phyloP scores from a whole-genome alignment of 352 stramenopile species.

The Globisporangium viniferum region DNA sequence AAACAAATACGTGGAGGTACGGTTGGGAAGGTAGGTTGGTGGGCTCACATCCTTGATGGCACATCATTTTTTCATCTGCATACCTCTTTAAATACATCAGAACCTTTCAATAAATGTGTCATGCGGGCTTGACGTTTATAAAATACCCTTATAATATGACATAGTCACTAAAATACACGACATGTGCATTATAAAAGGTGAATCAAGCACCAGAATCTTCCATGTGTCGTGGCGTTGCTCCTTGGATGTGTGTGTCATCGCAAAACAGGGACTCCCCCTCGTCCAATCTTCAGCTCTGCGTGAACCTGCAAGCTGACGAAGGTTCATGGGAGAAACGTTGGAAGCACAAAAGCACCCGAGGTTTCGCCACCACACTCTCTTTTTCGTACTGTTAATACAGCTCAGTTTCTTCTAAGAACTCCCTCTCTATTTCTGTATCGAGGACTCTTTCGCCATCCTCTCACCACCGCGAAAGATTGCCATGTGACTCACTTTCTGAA shows the following conservation, averaged over 20 bases:
- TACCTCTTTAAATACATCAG: neutral
- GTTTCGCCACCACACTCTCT: too few relatives aligned
- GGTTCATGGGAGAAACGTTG: neutral
- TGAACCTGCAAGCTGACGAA: neutral
- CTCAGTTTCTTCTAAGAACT: too few relatives aligned
- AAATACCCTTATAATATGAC: neutral
- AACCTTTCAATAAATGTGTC: neutral
- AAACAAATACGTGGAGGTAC: neutral
- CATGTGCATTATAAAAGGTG: neutral
- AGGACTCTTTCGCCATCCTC: neutral
- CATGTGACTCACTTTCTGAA: neutral
- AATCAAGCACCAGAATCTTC: conserved; percentile 7
- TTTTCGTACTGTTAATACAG: too few relatives aligned
- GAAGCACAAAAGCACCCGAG: neutral
- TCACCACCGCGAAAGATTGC: neutral
- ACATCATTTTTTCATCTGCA: neutral
- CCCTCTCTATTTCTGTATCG: neutral
- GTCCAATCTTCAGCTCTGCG: neutral
- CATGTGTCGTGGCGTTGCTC: neutral
- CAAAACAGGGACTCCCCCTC: neutral
- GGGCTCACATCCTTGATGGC: neutral
- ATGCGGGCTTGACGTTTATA: neutral
- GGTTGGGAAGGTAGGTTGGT: neutral
- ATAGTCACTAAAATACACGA: neutral
- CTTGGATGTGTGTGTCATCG: conserved; percentile 4